Conservation (phyloP, 345 rosid species). For the Kandelia obovata region DNA sequence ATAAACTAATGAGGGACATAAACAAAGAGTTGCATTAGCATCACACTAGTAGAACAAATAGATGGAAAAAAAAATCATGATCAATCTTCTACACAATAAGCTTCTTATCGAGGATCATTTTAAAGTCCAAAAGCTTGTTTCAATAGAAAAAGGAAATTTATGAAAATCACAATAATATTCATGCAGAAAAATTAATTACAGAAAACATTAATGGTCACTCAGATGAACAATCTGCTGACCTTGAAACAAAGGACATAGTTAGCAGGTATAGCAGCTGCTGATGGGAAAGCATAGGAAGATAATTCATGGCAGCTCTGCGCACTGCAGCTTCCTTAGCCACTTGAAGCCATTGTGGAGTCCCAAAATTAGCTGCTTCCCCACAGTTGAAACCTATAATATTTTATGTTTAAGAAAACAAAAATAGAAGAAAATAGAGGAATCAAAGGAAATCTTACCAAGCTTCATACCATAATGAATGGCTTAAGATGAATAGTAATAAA, state of each 20-base stretch:
- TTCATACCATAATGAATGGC: not conserved
- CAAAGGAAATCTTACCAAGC: not conserved
- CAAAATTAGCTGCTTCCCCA: conserved; percentile 99
- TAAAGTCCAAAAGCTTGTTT: conserved; percentile 7
- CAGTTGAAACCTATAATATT: conserved; percentile 78
- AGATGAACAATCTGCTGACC: conserved; percentile 43
- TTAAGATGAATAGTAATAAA: not conserved
- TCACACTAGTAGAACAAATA: no score
- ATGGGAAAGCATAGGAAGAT: conserved; percentile 99
- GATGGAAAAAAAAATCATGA: no score
- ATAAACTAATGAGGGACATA: no score
- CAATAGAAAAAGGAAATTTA: not conserved
- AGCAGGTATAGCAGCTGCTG: conserved; percentile 91
- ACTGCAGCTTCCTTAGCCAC: conserved; percentile 98
- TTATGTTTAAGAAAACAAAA: not conserved
- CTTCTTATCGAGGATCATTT: not conserved
- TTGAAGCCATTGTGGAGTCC: conserved; percentile 95
- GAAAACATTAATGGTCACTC: conserved; percentile 12
- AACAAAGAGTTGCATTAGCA: no score
- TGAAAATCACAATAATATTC: not conserved
- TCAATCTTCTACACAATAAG: not conserved
- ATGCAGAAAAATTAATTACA: conserved; percentile 4
- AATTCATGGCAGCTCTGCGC: conserved; percentile 99
- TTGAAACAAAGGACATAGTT: conserved; percentile 95
- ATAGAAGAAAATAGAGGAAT: conserved; percentile 3